phyloP scores from a whole-genome alignment of 768 basidiomycete species.

The Russula ochroleuca region DNA sequence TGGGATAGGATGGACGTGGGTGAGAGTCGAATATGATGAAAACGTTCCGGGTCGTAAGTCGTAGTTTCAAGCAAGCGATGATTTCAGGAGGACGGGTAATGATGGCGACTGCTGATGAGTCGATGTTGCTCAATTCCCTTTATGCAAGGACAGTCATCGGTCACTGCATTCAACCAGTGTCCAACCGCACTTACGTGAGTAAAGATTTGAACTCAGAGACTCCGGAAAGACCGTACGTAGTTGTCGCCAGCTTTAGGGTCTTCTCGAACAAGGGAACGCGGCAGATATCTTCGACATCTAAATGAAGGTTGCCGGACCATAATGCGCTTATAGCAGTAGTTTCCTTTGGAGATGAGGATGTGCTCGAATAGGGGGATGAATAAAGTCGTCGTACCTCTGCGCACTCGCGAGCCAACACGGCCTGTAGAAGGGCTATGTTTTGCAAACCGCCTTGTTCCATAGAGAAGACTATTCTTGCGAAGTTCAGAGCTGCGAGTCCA shows the following conservation, averaged over 20 bases:
- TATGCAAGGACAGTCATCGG: background rate
- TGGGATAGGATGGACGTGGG: constrained; percentile 50
- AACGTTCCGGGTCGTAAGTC: constrained; percentile 31
- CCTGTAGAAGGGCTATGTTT: constrained; percentile 34
- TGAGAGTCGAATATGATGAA: constrained; percentile 69
- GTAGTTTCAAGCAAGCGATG: constrained; percentile 46
- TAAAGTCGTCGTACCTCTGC: constrained; percentile 36
- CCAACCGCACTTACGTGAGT: constrained; percentile 30
- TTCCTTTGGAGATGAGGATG: background rate
- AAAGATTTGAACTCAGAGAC: constrained; percentile 39
- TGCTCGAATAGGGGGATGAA: background rate
- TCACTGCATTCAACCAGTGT: background rate
- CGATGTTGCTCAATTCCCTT: constrained; percentile 31
- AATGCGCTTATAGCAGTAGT: no score
- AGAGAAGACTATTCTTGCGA: constrained; percentile 48
- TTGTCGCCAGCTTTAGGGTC: constrained; percentile 37
- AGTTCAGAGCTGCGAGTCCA: constrained; percentile 64
- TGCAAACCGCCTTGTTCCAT: constrained; percentile 34
- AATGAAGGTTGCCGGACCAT: constrained; percentile 50
- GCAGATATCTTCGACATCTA: constrained; percentile 55
- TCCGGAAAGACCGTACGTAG: constrained; percentile 39
- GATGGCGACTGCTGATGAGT: constrained; percentile 41
- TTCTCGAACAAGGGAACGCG: constrained; percentile 46
- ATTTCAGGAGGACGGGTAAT: constrained; percentile 74
- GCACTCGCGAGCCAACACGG: constrained; percentile 35